These are phyloP conservation scores for Clavispora vitiphila DNA, from an alignment of 805 yeast genomes.

Conservation along the genomic window DNA sequence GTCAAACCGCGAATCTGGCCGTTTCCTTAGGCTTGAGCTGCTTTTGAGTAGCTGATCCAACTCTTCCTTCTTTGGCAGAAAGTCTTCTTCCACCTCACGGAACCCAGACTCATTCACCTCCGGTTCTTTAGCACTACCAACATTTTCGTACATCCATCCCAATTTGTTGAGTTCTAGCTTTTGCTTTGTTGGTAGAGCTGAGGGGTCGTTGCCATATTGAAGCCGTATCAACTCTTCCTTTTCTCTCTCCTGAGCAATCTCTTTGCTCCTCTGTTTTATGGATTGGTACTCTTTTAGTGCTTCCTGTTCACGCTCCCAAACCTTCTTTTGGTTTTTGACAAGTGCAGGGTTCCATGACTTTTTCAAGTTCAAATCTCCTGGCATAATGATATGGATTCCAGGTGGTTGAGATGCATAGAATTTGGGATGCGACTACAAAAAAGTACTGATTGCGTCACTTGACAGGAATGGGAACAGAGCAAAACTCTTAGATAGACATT, in stretches of 20 bases:
- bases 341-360: constrained; percentile 97
- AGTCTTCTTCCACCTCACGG: constrained; percentile 26
- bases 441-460: background rate
- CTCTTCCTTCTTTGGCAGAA: constrained; percentile 27
- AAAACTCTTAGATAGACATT: too few species aligned
- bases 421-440: background rate
- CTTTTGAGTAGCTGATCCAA: constrained; percentile 56
- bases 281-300: constrained; percentile 64
- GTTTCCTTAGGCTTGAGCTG: constrained; percentile 38
- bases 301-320: constrained; percentile 79
- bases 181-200: constrained; percentile 28
- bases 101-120: constrained; percentile 33
- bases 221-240: constrained; percentile 48
- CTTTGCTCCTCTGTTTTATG: constrained; percentile 58
- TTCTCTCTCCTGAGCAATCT: constrained; percentile 58
- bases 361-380: constrained; percentile 81
- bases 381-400: constrained; percentile 22
- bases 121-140: constrained; percentile 21
- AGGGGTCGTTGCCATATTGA: constrained; percentile 38
- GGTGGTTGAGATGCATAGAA: background rate
- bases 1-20: constrained; percentile 18
- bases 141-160: constrained; percentile 84
- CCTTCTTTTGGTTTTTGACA: constrained; percentile 76
- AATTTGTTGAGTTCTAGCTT: constrained; percentile 44
- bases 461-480: too few species aligned